phyloP scores from a whole-genome alignment of 2,329 filamentous ascomycete genomes.

The Monilinia laxa region DNA sequence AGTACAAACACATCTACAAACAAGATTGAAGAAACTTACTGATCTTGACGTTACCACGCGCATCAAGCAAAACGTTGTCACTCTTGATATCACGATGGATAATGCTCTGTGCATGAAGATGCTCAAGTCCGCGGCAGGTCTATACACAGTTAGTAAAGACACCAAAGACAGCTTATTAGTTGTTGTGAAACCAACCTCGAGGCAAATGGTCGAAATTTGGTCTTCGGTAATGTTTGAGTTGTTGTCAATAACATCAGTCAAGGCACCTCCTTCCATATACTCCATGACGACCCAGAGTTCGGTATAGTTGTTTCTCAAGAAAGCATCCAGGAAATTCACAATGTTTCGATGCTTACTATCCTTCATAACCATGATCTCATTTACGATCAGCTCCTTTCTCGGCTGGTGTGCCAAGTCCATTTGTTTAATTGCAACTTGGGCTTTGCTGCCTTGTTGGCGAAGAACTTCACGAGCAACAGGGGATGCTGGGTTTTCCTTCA shows the following conservation, averaged over 20 bases:
- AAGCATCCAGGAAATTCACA: conserved; percentile 97
- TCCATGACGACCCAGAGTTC: conserved; percentile 99
- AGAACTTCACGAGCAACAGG: conserved; percentile 74
- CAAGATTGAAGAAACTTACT: conserved; percentile 59
- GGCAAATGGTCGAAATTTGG: conserved; percentile 95
- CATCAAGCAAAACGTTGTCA: conserved; percentile 91
- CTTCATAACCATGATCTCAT: conserved; percentile 99
- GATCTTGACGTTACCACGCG: conserved; percentile 95
- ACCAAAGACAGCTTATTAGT: not conserved
- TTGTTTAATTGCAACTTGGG: conserved; percentile 97
- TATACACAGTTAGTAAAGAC: conserved; percentile 44
- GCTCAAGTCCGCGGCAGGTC: conserved; percentile 93
- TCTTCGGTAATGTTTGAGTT: conserved; percentile 92
- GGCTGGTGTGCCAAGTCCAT: conserved; percentile 99
- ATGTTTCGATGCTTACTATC: conserved; percentile 98
- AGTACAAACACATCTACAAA: conserved; percentile 25
- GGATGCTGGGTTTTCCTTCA: conserved; percentile 87
- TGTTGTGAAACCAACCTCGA: conserved; percentile 66
- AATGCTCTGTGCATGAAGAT: conserved; percentile 93
- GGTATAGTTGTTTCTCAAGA: conserved; percentile 88
- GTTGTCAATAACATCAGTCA: conserved; percentile 99
- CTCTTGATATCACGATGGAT: conserved; percentile 99
- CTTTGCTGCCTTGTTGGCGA: conserved; percentile 73
- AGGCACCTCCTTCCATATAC: conserved; percentile 96
- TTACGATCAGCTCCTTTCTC: conserved; percentile 96